Base-by-base conservation (phyloP, 2,329 filamentous ascomycete species). In the Nannizzia gypsea region DNA sequence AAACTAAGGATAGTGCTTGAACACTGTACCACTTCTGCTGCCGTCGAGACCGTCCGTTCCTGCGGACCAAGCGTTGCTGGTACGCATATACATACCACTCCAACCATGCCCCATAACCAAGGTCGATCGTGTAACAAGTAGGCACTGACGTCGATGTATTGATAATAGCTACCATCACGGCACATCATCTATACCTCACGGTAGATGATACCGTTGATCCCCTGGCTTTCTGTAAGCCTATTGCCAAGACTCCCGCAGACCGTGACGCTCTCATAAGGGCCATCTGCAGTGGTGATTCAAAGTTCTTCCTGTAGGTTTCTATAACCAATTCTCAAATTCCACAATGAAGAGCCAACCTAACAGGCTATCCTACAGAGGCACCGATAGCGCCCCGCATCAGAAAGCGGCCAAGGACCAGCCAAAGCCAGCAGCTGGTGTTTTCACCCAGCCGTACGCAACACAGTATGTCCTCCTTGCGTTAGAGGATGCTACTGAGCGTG, bases 1-100 rank as follows among this genome's bases (percentile, higher is more conserved):
- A 60, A 60, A 58, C 68, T 76, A 44, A 71, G 72, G 15, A 75
- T 75, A 46, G 72, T 88, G 46, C 73, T 93, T 54, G 89, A 96
- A 76, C 91, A 96, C 76, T 95, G 89, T 78, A 91, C 90, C 9
- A 95, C 90, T 0, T 85, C 84, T 0, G 89, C 87, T 0, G 91
- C 90, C 0, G 78, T 96, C 3, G 83, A 87, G 63, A 85, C 89
- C 0, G 91, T 96, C 38, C 80, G 81, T 64, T 77, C 82, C 13
- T 95, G 90, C 68, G 89, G 90, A 0, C 81, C 85, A 17, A 88
- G 82, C 2, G 92, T 96, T 24, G 86, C 82, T 0, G 73, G 72
- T 65, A 56, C 26, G 61, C 28, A 40, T 44, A 15, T 2, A 8
- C 26, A 48, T 44, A 17, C 9, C 31, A 13, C 22, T 24, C 56